A percentile compares a stretch with the other conserved stretches of the same genome.
These are phyloP conservation scores for Malassezia psittaci DNA, from an alignment of 1,284 basidiomycete genomes.

Conservation along the genomic window DNA sequence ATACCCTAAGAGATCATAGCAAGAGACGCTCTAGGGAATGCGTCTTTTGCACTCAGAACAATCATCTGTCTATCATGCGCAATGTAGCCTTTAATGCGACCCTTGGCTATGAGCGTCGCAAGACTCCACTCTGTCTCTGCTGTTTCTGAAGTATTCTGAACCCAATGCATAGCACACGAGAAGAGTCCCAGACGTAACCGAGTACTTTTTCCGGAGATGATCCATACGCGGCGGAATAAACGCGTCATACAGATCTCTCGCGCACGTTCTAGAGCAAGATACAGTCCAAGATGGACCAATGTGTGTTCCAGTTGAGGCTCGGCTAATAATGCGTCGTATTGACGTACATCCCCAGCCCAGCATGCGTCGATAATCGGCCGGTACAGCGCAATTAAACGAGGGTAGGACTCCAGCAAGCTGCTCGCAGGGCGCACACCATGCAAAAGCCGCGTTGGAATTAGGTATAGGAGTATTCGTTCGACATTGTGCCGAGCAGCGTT, in stretches of 20 bases:
- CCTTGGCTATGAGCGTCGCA: constrained; percentile 67
- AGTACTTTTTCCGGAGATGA: constrained; percentile 29
- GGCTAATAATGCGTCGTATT: constrained; percentile 64
- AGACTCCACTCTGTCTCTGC: constrained; percentile 89
- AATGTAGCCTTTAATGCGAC: constrained; percentile 86
- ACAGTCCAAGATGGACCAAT: constrained; percentile 71
- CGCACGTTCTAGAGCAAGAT: constrained; percentile 74
- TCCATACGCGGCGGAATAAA: constrained; percentile 74
- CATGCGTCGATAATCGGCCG: constrained; percentile 70
- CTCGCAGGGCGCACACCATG: constrained; percentile 70
- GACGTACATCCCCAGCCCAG: constrained; percentile 62
- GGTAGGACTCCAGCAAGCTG: constrained; percentile 60
- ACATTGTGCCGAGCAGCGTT: constrained; percentile 61
- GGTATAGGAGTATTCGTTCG: constrained; percentile 78
- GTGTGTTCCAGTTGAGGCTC: constrained; percentile 54
- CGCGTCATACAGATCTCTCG: constrained; percentile 74
- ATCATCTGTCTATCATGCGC: constrained; percentile 88
- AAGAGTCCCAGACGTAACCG: constrained; percentile 22
- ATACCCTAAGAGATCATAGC: constrained; percentile 13
- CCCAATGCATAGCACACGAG: constrained; percentile 20
- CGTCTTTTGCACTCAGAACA: constrained; percentile 68
- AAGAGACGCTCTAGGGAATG: constrained; percentile 58
- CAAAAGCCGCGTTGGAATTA: constrained; percentile 76
- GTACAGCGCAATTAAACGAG: constrained; percentile 64
- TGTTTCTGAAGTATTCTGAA: constrained; percentile 45